Percentiles rank a stretch among this genome's conserved stretches.
phyloP scores from a whole-genome alignment of 495 filamentous ascomycete genomes.

The Penicillium robsamsonii region DNA sequence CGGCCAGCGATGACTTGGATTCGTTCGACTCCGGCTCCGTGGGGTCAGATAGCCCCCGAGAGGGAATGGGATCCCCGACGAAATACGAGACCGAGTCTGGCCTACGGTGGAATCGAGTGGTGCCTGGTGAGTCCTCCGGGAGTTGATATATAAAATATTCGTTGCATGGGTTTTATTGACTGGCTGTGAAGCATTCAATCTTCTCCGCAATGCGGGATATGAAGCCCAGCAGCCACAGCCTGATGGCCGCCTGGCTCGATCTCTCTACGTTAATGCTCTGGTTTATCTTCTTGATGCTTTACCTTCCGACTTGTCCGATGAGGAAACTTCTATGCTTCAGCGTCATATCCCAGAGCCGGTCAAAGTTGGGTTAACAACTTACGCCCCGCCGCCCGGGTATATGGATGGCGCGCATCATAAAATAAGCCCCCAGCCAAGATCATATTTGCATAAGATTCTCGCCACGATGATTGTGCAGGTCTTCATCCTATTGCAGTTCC shows the following conservation, averaged over 20 bases:
- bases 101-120: constrained; percentile 41
- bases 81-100: constrained; percentile 41
- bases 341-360: constrained; percentile 32
- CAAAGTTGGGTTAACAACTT: constrained; percentile 17
- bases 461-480: constrained; percentile 54
- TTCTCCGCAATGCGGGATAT: constrained; percentile 39
- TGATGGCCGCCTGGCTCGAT: constrained; percentile 52
- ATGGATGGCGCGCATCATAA: constrained; percentile 26
- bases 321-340: constrained; percentile 33
- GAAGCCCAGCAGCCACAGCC: constrained; percentile 40
- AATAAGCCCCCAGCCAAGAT: constrained; percentile 23
- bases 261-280: constrained; percentile 64
- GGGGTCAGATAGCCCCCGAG: constrained; percentile 14
- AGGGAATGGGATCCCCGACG: constrained; percentile 15
- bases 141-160: not conserved
- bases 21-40: constrained; percentile 18
- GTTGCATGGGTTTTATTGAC: constrained; percentile 7
- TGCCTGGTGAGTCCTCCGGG: constrained; percentile 32
- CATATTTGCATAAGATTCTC: constrained; percentile 57
- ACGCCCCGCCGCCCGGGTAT: constrained; percentile 16
- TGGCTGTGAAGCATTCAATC: constrained; percentile 32
- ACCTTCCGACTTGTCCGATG: constrained; percentile 53
- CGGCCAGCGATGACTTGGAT: constrained; percentile 21
- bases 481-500: constrained; percentile 54
- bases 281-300: constrained; percentile 66